Evolutionary conservation across 306 rosid species (phyloP), one percentile per base, ranked within the genome.

Genomic region (Acacia acuminata): DNA sequence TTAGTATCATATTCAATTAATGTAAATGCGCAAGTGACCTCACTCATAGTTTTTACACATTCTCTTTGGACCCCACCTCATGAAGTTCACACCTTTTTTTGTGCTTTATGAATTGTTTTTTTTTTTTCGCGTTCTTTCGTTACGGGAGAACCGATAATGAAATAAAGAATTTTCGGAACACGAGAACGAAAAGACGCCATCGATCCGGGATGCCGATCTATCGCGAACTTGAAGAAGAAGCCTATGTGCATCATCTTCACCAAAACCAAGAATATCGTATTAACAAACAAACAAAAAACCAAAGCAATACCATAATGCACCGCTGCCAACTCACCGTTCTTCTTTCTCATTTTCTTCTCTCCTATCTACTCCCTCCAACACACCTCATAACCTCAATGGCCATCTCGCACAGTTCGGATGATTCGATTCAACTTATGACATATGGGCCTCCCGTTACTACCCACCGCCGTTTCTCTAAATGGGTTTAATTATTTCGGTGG

Each of bases 101-200:
- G 1, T 8, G 11, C 22, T 55, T 19, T 13, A 47, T 13, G 17
- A 27, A 47, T 9, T 24, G 38, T 15, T 15, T 34, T 34, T 27
- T 19, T 70, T 17, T 25, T n/a, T n/a, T n/a, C n/a, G 22, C n/a
- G 24, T 70, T 85, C 38, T 65, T 71, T 77, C 88, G 99, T 87
- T 95, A 79, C 94, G 99, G 99, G 0, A 73, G 99, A 69, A 93
- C 99, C 0, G 99, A 95, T 77, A 95, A 95, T 32, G 99, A 95
- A 78, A 95, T 95, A 24, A 95, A 95, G 77, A 95, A 95, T 58
- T 95, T 85, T 66, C 93, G 99, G 99, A 95, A 95, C 55, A 92
- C 98, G 0, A 85, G 99, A 68, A 83, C 88, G 90, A 95, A 95
- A 79, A 84, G 93, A 78, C 89, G 92, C 14, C 93, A 86, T 58